Evolutionary conservation across 306 rosid species (phyloP).

Genomic region (Sesbania bispinosa): DNA sequence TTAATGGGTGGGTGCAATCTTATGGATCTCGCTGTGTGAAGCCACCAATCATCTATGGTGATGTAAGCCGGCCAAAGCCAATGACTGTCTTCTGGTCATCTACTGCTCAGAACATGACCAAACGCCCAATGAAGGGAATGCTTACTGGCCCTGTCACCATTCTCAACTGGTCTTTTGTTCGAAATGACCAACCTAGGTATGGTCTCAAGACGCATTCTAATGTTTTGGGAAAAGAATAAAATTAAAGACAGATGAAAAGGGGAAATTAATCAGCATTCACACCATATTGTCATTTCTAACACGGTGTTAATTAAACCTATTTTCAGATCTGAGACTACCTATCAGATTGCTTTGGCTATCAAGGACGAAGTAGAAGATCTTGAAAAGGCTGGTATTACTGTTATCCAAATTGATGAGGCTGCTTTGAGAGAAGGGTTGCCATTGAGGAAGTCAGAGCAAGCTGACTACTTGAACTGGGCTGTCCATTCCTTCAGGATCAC

Average conservation of each 20-base stretch:
- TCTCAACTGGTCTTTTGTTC: slow-evolving; percentile 89
- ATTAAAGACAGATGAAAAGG: background rate
- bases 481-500: slow-evolving; percentile 90
- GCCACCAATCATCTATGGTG: slow-evolving; percentile 93
- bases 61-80: slow-evolving; percentile 85
- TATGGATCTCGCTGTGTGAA: slow-evolving; percentile 94
- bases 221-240: background rate
- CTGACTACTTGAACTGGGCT: slow-evolving; percentile 82
- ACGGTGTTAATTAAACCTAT: background rate
- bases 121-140: slow-evolving; percentile 95
- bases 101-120: slow-evolving; percentile 71
- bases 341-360: slow-evolving; percentile 89
- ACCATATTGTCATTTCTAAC: background rate
- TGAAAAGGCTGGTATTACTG: slow-evolving; percentile 68
- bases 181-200: slow-evolving; percentile 84
- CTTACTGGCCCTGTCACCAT: slow-evolving; percentile 94
- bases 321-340: slow-evolving; percentile 67
- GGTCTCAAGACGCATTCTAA: background rate
- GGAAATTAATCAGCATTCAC: background rate
- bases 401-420: slow-evolving; percentile 91
- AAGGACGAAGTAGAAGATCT: slow-evolving; percentile 93
- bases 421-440: slow-evolving; percentile 89
- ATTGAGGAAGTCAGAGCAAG: slow-evolving; percentile 77
- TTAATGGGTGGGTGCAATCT: slow-evolving; percentile 90
- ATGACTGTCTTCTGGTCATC: slow-evolving; percentile 96